Percentiles rank a stretch among this genome's conserved stretches.
Conservation (phyloP, 768 basidiomycete species). For the Calocybe gangraenosa region DNA sequence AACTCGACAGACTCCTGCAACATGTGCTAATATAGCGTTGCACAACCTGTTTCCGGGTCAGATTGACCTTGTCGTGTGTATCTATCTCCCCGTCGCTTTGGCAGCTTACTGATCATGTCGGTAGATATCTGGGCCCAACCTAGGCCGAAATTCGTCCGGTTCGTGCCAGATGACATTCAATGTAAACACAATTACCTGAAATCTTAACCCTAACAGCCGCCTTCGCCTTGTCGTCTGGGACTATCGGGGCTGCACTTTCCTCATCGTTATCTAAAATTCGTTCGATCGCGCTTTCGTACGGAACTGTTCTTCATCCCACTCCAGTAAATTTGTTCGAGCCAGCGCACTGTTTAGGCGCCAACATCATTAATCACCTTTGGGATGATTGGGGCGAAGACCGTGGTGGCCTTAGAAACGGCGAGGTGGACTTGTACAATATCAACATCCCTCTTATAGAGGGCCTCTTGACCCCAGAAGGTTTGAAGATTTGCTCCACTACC, state of each 20-base stretch:
- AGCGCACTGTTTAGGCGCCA: slow-evolving; percentile 65
- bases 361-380: slow-evolving; percentile 76
- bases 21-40: slow-evolving; percentile 86
- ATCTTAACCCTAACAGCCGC: slow-evolving; percentile 48
- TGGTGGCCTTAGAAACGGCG: slow-evolving; percentile 49
- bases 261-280: slow-evolving; percentile 67
- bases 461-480: slow-evolving; percentile 52
- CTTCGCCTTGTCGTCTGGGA: slow-evolving; percentile 87
- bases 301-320: slow-evolving; percentile 68
- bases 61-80: slow-evolving; percentile 83
- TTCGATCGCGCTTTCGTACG: slow-evolving; percentile 87
- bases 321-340: slow-evolving; percentile 56
- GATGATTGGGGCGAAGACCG: slow-evolving; percentile 78
- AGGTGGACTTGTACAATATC: slow-evolving; percentile 81
- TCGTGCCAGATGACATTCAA: slow-evolving; percentile 17
- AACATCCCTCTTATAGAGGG: slow-evolving; percentile 82
- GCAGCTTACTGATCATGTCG: no score
- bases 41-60: slow-evolving; percentile 83
- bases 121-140: slow-evolving; percentile 83
- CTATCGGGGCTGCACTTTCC: slow-evolving; percentile 87
- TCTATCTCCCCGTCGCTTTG: slow-evolving; percentile 3
- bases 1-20: slow-evolving; percentile 72
- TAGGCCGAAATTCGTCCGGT: slow-evolving; percentile 83
- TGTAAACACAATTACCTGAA: slow-evolving; percentile 4
- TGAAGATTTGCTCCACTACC: slow-evolving; percentile 74